Base-by-base conservation (phyloP, 495 filamentous ascomycete genomes). In the Pseudevernia furfuracea region DNA sequence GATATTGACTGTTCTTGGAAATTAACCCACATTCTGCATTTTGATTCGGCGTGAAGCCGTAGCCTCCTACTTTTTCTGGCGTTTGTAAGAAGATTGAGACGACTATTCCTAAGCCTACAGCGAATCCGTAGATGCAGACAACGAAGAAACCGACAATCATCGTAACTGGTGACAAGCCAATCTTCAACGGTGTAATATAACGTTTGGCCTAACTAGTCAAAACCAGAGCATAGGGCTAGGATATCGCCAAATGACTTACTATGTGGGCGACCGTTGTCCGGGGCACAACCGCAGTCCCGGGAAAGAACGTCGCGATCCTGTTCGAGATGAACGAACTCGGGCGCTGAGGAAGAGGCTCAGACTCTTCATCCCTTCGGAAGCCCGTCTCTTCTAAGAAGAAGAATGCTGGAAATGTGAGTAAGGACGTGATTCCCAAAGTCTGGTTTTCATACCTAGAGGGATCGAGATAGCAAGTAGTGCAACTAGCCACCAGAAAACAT, bases 401-500 rank as follows among this genome's bases (percentile, higher is more conserved):
- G 41, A 82, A 77, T 12, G 78, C 25, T 32, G 25, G 72, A n/a
- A 76, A 68, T 25, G 81, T 69, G 23, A 78, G 71, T n/a, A 10
- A 49, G 25, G 8, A 15, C 11, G 46, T 28, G 8, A 49, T 28
- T 49, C 15, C 14, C 10, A 25, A 7, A 49, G 10, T 49, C 23
- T 14, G 17, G 11, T n/a, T 14, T 23, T 23, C 46, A 14, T 49
- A 49, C 46, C 46, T 25, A 49, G 23, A 28, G 28, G 25, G 49
- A 32, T 32, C 1, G 77, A 71, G 30, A 76, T 70, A 4, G 74
- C 78, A 1, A 78, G 64, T 0, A 78, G 62, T 12, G 72, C 77
- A 1, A 82, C 71, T 1, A 76, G 77, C 80, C 80, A 83, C 80
- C 81, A 84, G 69, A 80, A 82, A 61, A 77, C 74, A 10, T 77